A percentile compares a stretch with the other conserved stretches of the same genome.
Evolutionary conservation across 139 green algal species (phyloP).

Genomic region (Chlorella sp.): DNA sequence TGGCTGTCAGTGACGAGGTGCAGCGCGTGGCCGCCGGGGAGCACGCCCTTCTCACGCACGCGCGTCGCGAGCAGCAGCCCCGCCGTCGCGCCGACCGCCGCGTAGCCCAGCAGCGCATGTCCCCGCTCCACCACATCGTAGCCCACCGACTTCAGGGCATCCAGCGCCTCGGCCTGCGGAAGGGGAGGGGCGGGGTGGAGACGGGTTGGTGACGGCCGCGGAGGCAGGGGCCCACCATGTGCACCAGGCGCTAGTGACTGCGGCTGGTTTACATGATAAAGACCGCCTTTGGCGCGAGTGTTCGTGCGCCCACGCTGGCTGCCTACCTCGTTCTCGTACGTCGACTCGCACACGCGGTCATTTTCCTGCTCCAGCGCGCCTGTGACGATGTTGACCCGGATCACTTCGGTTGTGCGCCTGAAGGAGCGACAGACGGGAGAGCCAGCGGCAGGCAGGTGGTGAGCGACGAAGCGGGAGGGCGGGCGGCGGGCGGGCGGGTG

Average conservation of each 20-base stretch:
- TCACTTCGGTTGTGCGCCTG: slow-evolving; percentile 25
- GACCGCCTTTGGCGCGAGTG: too few species aligned
- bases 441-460: not conserved
- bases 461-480: not conserved
- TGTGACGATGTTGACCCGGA: slow-evolving; percentile 17
- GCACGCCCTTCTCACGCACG: slow-evolving; percentile 58
- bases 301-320: too few species aligned
- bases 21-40: slow-evolving; percentile 90
- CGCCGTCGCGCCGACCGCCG: slow-evolving; percentile 56
- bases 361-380: slow-evolving; percentile 20
- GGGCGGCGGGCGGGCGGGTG: not conserved
- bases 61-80: slow-evolving; percentile 88
- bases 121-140: slow-evolving; percentile 57
- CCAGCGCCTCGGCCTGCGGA: slow-evolving; percentile 31
- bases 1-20: slow-evolving; percentile 75
- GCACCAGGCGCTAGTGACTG: too few species aligned
- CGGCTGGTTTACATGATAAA: too few species aligned
- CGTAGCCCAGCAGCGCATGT: slow-evolving; percentile 85
- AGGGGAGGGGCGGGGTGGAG: not conserved
- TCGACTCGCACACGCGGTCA: slow-evolving; percentile 2
- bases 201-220: too few species aligned
- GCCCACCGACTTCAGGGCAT: slow-evolving; percentile 18
- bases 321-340: slow-evolving; percentile 22
- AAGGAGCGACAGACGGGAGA: not conserved
- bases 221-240: too few species aligned